Base-by-base conservation (phyloP, 495 filamentous ascomycete species). In the Hyaloscypha bicolor region DNA sequence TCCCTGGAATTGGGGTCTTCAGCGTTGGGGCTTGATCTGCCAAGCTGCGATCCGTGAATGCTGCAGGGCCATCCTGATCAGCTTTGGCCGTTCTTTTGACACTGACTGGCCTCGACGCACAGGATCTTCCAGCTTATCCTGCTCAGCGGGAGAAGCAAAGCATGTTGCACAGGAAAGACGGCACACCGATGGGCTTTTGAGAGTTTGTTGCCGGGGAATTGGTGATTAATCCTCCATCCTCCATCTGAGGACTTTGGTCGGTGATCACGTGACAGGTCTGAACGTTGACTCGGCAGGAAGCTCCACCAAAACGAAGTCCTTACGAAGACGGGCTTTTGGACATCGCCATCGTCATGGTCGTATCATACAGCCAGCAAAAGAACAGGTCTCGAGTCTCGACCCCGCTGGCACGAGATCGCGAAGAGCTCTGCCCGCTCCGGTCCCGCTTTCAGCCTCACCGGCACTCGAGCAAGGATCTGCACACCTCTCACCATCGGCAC, bases 121-220 rank as follows among this genome's bases (percentile, higher is more conserved):
- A 35, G 32, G 30, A 12, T 21, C 30, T 35, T 21, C 25, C 35
- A 35, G 29, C 32, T 48, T 48, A 12, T 48, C 16, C 42, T 19
- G 42, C 42, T 14, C 4, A 48, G 42, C 16, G 3, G 42, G 42
- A 48, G 42, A 48, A 48, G 42, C 16, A 48, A 48, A 4, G 31
- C 11, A 37, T 39, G 56, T 59, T 32, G 56, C 19, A 59, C 32
- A 59, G 25, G 19, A 59, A 48, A 48, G 9, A 48, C 42, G 42
- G 42, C 42, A 48, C 42, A 12, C 42, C 16, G 42, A 48, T 48
- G 35, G 35, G 55, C 19, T 59, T 56, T 35, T 16, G 56, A 59
- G 56, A 59, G 2, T 9, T 59, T 37, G 56, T 37, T 59, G 30
- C 30, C 9, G 56, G 56, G 37, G 56, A 35, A 59, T 32, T 12